Evolutionary conservation across 768 basidiomycete species (phyloP), one percentile per base, ranked within the genome.

Genomic region (Suillus americanus): DNA sequence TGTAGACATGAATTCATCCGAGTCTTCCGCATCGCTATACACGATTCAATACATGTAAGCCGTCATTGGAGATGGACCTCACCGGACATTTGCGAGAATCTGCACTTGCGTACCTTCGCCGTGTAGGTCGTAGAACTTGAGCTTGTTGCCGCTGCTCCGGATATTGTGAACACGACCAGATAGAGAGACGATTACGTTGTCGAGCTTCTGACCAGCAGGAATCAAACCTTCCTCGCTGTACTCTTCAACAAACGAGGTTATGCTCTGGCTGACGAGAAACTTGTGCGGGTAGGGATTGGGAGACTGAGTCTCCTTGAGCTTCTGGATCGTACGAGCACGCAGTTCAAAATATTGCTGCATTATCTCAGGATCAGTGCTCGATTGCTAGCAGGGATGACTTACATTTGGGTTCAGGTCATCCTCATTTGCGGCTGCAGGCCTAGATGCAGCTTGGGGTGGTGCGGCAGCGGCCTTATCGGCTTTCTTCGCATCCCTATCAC

Each of bases 261-360:
- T 81, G 9, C 93, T 94, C 66, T 78, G 81, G 63, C 89, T 81
- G 25, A 98, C 96, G 69, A 97, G 77, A 80, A 99, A 99, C 87
- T 99, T 99, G 89, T 99, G 97, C 8, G 97, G 97, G 81, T 99
- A 99, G 2, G 97, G 97, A 75, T 96, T 92, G 2, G 96, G 97
- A 8, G 85, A 77, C 75, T 91, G 90, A 35, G 92, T 91, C 73
- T 89, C 83, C 78, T 93, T 90, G 67, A 99, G 86, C 69, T 88
- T 86, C 67, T 88, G 85, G 71, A 99, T 95, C 70, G 92, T 89
- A 56, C 94, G 88, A 35, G 91, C 94, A 69, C 97, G 91, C 69
- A 95, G 80, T 73, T 98, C 95, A 74, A 90, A 97, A 83, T 98
- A 99, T 94, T 97, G 94, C 96, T 99, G 69, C 6, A 73, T n/a